Conservation (phyloP, 2,329 filamentous ascomycete genomes). For the Stachybotrys echinatus region DNA sequence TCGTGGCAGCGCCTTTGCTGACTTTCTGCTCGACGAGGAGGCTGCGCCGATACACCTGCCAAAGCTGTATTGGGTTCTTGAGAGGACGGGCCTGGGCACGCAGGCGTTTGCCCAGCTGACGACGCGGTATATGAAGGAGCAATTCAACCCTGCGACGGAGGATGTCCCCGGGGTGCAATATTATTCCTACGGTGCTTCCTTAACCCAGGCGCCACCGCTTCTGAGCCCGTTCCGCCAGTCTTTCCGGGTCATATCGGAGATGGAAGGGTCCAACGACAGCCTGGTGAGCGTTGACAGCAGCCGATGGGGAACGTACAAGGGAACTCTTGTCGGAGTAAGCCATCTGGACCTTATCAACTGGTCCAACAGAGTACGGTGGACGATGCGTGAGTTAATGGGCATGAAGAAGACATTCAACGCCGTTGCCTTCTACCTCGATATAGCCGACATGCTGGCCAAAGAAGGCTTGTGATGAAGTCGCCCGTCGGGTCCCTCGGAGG, state of each 20-base stretch:
- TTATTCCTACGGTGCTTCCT: slow-evolving; percentile 57
- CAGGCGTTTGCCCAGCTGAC: slow-evolving; percentile 59
- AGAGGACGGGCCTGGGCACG: slow-evolving; percentile 48
- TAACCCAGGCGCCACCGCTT: slow-evolving; percentile 48
- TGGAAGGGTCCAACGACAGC: slow-evolving; percentile 59
- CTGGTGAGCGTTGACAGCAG: slow-evolving; percentile 62
- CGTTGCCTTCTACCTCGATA: slow-evolving; percentile 61
- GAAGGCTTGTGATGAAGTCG: slow-evolving; percentile 52
- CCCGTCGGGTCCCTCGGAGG: background rate
- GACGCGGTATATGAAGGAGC: slow-evolving; percentile 48
- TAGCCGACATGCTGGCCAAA: slow-evolving; percentile 66
- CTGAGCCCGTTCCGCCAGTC: slow-evolving; percentile 59
- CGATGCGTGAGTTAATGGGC: slow-evolving; percentile 46
- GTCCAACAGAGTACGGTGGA: slow-evolving; percentile 56
- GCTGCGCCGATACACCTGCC: slow-evolving; percentile 44
- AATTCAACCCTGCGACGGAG: slow-evolving; percentile 54
- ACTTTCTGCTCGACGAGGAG: slow-evolving; percentile 41
- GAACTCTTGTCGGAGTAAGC: slow-evolving; percentile 55
- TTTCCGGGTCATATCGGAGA: slow-evolving; percentile 40
- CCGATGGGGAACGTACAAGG: slow-evolving; percentile 59
- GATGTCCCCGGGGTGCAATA: slow-evolving; percentile 50
- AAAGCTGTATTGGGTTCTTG: slow-evolving; percentile 47
- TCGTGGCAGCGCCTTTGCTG: slow-evolving; percentile 50
- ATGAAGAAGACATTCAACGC: slow-evolving; percentile 58
- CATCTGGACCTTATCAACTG: slow-evolving; percentile 65